These are phyloP conservation scores for Arabidopsis hybrid DNA, from an alignment of 441 rosid genomes.

Conservation along the genomic window DNA sequence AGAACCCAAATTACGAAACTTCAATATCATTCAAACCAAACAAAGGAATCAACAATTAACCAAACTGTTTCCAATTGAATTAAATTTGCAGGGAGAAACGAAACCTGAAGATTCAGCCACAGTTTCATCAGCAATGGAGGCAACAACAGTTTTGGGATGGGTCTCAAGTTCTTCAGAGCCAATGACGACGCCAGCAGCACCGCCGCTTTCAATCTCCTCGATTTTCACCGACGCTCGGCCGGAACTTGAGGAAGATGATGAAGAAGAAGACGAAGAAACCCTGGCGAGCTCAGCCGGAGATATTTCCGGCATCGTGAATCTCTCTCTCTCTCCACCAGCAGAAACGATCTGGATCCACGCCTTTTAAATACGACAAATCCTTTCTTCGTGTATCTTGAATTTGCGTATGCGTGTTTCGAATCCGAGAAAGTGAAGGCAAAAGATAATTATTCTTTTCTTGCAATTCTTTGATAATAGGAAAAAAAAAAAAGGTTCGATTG, in stretches of 20 bases:
- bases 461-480: neutral
- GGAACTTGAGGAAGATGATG: constrained; percentile 52
- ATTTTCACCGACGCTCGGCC: constrained; percentile 48
- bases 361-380: constrained; percentile 19
- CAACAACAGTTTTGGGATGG: constrained; percentile 39
- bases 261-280: constrained; percentile 43
- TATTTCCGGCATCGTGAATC: constrained; percentile 51
- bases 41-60: constrained; percentile 18
- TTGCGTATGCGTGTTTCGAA: constrained; percentile 43
- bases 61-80: neutral
- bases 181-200: constrained; percentile 44
- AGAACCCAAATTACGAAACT: constrained; percentile 3
- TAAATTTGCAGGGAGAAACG: constrained; percentile 18
- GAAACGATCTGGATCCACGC: constrained; percentile 51
- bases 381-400: constrained; percentile 29
- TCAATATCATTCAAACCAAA: neutral
- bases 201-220: constrained; percentile 52
- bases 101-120: constrained; percentile 57
- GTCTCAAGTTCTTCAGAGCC: constrained; percentile 46
- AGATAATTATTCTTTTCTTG: constrained; percentile 31
- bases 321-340: constrained; percentile 12
- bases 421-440: constrained; percentile 31
- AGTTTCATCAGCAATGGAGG: constrained; percentile 43
- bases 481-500: neutral
- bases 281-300: constrained; percentile 51